phyloP scores from a whole-genome alignment of 2,329 filamentous ascomycete species.

The Microcyclospora tardicrescens region DNA sequence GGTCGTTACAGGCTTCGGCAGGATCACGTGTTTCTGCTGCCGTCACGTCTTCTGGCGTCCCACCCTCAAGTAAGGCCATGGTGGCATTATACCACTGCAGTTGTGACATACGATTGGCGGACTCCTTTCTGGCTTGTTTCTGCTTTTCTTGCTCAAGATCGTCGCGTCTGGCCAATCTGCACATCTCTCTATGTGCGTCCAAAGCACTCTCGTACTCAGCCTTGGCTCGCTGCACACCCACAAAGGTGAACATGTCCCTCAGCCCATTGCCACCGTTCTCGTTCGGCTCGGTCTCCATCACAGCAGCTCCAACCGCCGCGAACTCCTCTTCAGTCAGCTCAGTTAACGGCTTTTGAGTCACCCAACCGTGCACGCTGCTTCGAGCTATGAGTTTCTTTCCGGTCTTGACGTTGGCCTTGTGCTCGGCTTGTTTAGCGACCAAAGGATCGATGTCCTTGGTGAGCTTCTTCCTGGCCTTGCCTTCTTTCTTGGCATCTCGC shows the following conservation, averaged over 20 bases:
- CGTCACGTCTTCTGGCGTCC: no score
- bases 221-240: not conserved
- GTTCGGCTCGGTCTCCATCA: not conserved
- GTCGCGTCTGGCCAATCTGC: no score
- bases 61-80: no score
- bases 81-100: no score
- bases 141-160: no score
- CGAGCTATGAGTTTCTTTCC: conserved; percentile 1
- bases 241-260: not conserved
- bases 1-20: no score
- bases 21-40: no score
- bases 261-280: not conserved
- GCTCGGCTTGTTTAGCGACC: not conserved
- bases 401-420: not conserved
- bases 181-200: no score
- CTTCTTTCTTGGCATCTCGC: not conserved
- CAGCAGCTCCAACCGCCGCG: not conserved
- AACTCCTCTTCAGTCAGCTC: conserved; percentile 1
- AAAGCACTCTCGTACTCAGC: not conserved
- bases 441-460: not conserved
- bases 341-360: conserved; percentile 1
- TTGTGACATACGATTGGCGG: no score
- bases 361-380: not conserved
- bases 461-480: not conserved
- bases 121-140: no score